phyloP scores from a whole-genome alignment of 2,329 filamentous ascomycete genomes.

The Aspergillus alliaceus region DNA sequence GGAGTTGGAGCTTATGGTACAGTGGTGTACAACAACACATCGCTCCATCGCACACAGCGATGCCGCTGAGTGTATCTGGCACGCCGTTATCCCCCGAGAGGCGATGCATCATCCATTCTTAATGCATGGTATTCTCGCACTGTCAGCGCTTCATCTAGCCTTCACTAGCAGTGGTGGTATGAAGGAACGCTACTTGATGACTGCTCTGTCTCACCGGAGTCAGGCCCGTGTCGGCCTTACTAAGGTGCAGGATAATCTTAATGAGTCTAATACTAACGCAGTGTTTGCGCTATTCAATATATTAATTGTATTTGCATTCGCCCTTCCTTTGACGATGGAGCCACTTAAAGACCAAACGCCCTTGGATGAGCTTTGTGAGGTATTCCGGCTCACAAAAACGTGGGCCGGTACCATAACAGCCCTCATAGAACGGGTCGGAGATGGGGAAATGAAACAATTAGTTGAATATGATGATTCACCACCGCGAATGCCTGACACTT shows the following conservation, averaged over 20 bases:
- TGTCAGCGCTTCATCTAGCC: slow-evolving; percentile 35
- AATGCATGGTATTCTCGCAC: slow-evolving; percentile 36
- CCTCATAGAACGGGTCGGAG: slow-evolving; percentile 23
- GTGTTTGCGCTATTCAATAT: slow-evolving; percentile 36
- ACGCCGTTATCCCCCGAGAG: slow-evolving; percentile 30
- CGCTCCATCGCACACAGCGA: slow-evolving; percentile 28
- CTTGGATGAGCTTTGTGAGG: slow-evolving; percentile 32
- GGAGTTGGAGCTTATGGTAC: slow-evolving; percentile 36
- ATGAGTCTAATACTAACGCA: slow-evolving; percentile 33
- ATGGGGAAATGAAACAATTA: slow-evolving; percentile 28
- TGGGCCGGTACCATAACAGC: slow-evolving; percentile 28
- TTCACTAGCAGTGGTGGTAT: slow-evolving; percentile 14
- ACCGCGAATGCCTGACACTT: slow-evolving; percentile 38
- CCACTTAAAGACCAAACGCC: slow-evolving; percentile 9
- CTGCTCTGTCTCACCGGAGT: slow-evolving; percentile 30
- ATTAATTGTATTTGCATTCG: slow-evolving; percentile 37
- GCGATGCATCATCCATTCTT: slow-evolving; percentile 30
- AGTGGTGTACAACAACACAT: slow-evolving; percentile 37
- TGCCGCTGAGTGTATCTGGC: slow-evolving; percentile 30
- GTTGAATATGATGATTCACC: slow-evolving; percentile 19
- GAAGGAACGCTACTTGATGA: slow-evolving; percentile 24
- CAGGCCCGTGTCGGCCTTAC: slow-evolving; percentile 27
- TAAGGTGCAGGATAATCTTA: slow-evolving; percentile 19
- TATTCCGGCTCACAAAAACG: slow-evolving; percentile 31
- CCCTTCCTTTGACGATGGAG: slow-evolving; percentile 21